phyloP scores from a whole-genome alignment of 768 basidiomycete species.

The Cystofilobasidium macerans region DNA sequence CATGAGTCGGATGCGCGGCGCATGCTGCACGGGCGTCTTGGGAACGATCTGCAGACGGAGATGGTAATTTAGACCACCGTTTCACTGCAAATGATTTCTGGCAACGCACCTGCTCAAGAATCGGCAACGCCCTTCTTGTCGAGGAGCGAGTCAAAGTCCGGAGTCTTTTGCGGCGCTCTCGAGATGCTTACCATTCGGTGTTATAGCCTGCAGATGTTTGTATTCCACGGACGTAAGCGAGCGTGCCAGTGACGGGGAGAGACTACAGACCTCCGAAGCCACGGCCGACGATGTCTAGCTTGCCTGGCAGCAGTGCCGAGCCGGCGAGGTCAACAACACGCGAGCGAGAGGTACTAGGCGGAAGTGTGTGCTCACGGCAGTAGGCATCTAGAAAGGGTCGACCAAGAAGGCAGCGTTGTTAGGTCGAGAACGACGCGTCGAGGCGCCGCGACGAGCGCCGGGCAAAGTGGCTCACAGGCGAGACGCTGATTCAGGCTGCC shows the following conservation, averaged over 20 bases:
- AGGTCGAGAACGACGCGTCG: background rate
- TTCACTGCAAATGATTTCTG: background rate
- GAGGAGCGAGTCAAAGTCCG: too few species aligned
- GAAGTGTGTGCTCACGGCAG: background rate
- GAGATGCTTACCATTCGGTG: conserved; percentile 49
- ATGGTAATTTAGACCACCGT: too few species aligned
- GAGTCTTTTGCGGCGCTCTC: background rate
- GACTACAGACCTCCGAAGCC: conserved; percentile 15
- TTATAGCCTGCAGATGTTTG: conserved; percentile 53
- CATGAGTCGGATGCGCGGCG: conserved; percentile 57
- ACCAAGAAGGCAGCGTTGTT: background rate
- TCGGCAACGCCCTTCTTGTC: conserved; percentile 50
- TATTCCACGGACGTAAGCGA: background rate
- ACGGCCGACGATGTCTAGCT: conserved; percentile 23
- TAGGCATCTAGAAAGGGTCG: conserved; percentile 7
- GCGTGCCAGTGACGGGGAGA: background rate
- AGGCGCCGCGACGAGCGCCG: too few species aligned
- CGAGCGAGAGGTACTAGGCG: background rate
- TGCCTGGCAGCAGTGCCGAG: background rate
- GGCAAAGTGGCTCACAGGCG: conserved; percentile 3
- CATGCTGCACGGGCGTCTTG: conserved; percentile 43
- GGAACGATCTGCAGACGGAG: conserved; percentile 50
- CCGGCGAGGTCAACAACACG: background rate
- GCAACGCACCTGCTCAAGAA: conserved; percentile 58
- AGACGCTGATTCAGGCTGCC: conserved; percentile 18